Conservation (phyloP, 2,329 filamentous ascomycete genomes). For the Rhinocladiella similis region DNA sequence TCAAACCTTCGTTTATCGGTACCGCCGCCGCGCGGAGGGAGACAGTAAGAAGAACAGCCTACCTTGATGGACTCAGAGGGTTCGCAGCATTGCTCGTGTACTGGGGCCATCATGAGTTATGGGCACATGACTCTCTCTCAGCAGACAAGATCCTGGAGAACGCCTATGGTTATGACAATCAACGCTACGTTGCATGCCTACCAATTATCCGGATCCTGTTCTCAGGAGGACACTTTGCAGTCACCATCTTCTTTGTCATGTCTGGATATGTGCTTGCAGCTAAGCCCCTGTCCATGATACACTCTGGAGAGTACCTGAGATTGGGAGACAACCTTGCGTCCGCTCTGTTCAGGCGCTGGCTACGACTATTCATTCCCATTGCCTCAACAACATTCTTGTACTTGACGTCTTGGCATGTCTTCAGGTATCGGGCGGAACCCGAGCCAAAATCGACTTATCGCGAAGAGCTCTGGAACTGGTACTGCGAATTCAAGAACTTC, state of each 20-base stretch:
- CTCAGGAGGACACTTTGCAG: constrained; percentile 61
- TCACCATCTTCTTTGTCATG: constrained; percentile 54
- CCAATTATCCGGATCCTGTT: constrained; percentile 62
- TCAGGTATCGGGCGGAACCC: constrained; percentile 49
- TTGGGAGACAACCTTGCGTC: constrained; percentile 48
- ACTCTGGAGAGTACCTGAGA: constrained; percentile 40
- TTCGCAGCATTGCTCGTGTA: constrained; percentile 69
- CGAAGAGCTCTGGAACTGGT: constrained; percentile 55
- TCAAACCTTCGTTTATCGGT: constrained; percentile 23
- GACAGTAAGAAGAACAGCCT: constrained; percentile 49
- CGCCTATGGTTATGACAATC: constrained; percentile 52
- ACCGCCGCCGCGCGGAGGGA: not conserved
- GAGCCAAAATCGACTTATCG: constrained; percentile 43
- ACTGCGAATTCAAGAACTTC: constrained; percentile 65
- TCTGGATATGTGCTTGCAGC: constrained; percentile 55
- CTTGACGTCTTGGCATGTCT: constrained; percentile 55
- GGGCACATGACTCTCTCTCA: constrained; percentile 50
- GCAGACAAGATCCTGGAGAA: constrained; percentile 51
- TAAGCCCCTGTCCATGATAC: constrained; percentile 47
- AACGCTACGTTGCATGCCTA: constrained; percentile 53
- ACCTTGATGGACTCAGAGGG: constrained; percentile 65
- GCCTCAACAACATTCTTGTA: constrained; percentile 57
- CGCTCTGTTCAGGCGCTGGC: constrained; percentile 53
- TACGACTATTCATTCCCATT: constrained; percentile 53
- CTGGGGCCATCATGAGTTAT: constrained; percentile 60